Evolutionary conservation across 441 rosid species (phyloP).

Genomic region (Manihot esculenta): DNA sequence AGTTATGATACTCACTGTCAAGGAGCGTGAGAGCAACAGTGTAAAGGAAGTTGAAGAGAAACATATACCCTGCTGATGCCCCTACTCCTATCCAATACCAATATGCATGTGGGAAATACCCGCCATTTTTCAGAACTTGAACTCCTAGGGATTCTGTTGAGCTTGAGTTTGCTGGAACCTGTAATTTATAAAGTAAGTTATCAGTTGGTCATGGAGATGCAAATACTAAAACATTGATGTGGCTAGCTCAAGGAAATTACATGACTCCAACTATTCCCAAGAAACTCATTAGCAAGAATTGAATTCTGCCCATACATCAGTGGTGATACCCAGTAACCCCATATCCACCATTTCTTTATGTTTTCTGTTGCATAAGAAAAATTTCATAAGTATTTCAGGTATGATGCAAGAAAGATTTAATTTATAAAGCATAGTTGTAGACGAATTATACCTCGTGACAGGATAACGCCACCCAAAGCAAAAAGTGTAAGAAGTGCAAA

Average conservation of each 20-base stretch:
- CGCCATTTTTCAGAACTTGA: slow-evolving; percentile 47
- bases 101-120: slow-evolving; percentile 41
- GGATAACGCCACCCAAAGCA: slow-evolving; percentile 51
- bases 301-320: slow-evolving; percentile 80
- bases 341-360: slow-evolving; percentile 72
- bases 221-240: neutral
- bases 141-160: slow-evolving; percentile 37
- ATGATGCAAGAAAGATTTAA: neutral
- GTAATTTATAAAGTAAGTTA: neutral
- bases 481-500: slow-evolving; percentile 40
- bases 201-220: neutral
- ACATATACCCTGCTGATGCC: slow-evolving; percentile 45
- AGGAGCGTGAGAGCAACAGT: slow-evolving; percentile 57
- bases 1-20: slow-evolving; percentile 39
- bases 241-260: slow-evolving; percentile 32
- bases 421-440: neutral
- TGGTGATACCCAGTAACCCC: slow-evolving; percentile 82
- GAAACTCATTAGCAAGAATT: slow-evolving; percentile 64
- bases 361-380: slow-evolving; percentile 30
- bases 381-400: neutral
- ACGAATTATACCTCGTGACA: slow-evolving; percentile 35
- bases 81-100: slow-evolving; percentile 83
- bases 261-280: slow-evolving; percentile 63
- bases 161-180: slow-evolving; percentile 31
- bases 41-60: slow-evolving; percentile 51